A percentile compares a stretch with the other conserved stretches of the same genome.
Conservation (phyloP, 257 asterid species). For the Gentiana dahurica region DNA sequence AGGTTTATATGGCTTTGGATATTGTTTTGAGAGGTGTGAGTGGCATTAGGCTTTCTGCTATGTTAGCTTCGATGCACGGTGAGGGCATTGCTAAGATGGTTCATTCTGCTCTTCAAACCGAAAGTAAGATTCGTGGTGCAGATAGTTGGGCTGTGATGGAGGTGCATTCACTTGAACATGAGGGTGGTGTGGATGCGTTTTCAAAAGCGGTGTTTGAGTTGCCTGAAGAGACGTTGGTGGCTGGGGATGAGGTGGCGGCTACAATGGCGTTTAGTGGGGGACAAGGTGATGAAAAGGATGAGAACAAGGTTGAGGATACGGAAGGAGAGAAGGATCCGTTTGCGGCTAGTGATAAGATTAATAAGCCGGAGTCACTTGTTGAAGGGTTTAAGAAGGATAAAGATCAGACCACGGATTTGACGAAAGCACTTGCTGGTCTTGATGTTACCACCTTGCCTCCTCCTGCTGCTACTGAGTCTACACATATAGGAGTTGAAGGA, state of each 20-base stretch:
- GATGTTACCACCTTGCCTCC: constrained; percentile 88
- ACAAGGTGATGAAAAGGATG: constrained; percentile 63
- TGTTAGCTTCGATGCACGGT: constrained; percentile 96
- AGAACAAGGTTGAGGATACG: constrained; percentile 42
- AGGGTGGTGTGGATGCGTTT: constrained; percentile 51
- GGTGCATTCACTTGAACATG: constrained; percentile 51
- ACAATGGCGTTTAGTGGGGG: constrained; percentile 41
- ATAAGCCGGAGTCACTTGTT: constrained; percentile 76
- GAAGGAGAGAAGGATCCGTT: constrained; percentile 88
- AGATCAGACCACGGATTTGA: constrained; percentile 50
- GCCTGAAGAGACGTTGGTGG: constrained; percentile 79
- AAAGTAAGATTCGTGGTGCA: constrained; percentile 91
- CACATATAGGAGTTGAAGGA: constrained; percentile 93
- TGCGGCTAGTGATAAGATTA: constrained; percentile 89
- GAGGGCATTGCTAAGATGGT: constrained; percentile 97
- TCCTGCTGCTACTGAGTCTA: constrained; percentile 84
- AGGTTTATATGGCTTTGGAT: constrained; percentile 95
- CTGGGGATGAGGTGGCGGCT: constrained; percentile 82
- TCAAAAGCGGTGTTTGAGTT: constrained; percentile 53
- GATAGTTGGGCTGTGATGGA: constrained; percentile 71
- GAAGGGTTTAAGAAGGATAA: constrained; percentile 93
- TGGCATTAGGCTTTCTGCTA: constrained; percentile 82
- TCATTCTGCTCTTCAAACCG: constrained; percentile 74
- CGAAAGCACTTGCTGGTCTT: constrained; percentile 82
- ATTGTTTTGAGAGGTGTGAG: constrained; percentile 87